Conservation (phyloP, 164 flowering plant genomes). For the Chimonanthus salicifolius region DNA sequence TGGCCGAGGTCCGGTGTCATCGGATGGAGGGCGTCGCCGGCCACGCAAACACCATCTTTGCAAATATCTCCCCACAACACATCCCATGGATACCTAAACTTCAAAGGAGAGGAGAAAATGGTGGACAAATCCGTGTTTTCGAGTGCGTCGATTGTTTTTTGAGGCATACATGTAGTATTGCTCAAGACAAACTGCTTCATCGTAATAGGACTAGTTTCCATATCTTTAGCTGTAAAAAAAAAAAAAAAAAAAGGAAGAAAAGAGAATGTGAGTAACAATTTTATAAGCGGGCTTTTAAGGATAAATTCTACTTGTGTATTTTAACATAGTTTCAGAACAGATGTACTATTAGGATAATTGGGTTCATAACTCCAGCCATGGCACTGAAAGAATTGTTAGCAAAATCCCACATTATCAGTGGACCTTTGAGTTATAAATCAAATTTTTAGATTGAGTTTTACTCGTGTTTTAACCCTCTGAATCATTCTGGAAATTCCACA, state of each 20-base stretch:
- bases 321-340: too few species aligned
- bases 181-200: slow-evolving; percentile 35
- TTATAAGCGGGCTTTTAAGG: too few species aligned
- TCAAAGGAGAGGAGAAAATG: slow-evolving; percentile 21
- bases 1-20: slow-evolving; percentile 40
- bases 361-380: too few species aligned
- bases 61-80: slow-evolving; percentile 32
- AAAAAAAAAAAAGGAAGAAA: neutral
- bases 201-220: slow-evolving; percentile 25
- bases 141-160: slow-evolving; percentile 14
- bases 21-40: slow-evolving; percentile 56
- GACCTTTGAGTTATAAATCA: too few species aligned
- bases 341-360: too few species aligned
- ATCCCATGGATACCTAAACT: slow-evolving; percentile 34
- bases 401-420: too few species aligned
- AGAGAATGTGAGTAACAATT: neutral
- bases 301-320: too few species aligned
- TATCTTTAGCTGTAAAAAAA: slow-evolving; percentile 20
- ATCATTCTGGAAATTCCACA: too few species aligned
- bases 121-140: slow-evolving; percentile 22
- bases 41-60: slow-evolving; percentile 38
- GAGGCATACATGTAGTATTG: slow-evolving; percentile 28
- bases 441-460: too few species aligned
- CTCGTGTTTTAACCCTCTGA: too few species aligned
- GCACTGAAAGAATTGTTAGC: too few species aligned